A percentile compares a stretch with the other conserved stretches of the same genome.
phyloP scores from a whole-genome alignment of 2,329 filamentous ascomycete species.

The Lecanicillium sp. region DNA sequence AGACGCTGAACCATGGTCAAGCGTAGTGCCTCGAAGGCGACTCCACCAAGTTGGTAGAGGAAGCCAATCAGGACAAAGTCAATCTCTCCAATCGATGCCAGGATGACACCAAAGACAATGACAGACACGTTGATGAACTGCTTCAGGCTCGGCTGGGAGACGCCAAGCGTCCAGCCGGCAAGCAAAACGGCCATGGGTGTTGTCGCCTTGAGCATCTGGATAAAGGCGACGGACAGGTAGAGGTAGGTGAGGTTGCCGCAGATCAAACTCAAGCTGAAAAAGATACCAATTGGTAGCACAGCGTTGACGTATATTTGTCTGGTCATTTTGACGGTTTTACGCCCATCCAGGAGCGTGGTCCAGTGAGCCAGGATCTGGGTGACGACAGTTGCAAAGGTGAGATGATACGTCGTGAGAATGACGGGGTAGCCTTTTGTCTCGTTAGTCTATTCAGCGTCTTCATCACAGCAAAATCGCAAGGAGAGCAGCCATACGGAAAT shows the following conservation, averaged over 20 bases:
- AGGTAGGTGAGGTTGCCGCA: constrained; percentile 95
- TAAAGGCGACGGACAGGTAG: constrained; percentile 92
- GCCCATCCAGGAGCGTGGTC: constrained; percentile 82
- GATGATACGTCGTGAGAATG: constrained; percentile 91
- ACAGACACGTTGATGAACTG: constrained; percentile 87
- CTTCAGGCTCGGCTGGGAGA: constrained; percentile 76
- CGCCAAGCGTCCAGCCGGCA: constrained; percentile 79
- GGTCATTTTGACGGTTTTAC: constrained; percentile 96
- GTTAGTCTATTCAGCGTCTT: not conserved
- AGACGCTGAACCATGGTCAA: constrained; percentile 80
- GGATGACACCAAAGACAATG: constrained; percentile 89
- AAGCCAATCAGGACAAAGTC: constrained; percentile 79
- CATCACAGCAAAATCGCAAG: not conserved
- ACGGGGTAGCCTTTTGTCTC: constrained; percentile 53
- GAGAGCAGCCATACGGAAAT: constrained; percentile 54
- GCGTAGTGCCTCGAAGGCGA: constrained; percentile 75
- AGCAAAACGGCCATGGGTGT: constrained; percentile 90
- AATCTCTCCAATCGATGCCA: constrained; percentile 93
- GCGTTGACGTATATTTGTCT: constrained; percentile 85
- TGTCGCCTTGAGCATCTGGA: constrained; percentile 99
- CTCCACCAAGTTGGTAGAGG: constrained; percentile 69
- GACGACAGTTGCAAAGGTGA: constrained; percentile 87
- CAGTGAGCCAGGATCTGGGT: constrained; percentile 90
- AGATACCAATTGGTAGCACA: constrained; percentile 88
- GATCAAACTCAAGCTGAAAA: constrained; percentile 94